Percentiles rank a stretch among this genome's conserved stretches.
Evolutionary conservation across 805 yeast species (phyloP).

Genomic region (Candida corydali): DNA sequence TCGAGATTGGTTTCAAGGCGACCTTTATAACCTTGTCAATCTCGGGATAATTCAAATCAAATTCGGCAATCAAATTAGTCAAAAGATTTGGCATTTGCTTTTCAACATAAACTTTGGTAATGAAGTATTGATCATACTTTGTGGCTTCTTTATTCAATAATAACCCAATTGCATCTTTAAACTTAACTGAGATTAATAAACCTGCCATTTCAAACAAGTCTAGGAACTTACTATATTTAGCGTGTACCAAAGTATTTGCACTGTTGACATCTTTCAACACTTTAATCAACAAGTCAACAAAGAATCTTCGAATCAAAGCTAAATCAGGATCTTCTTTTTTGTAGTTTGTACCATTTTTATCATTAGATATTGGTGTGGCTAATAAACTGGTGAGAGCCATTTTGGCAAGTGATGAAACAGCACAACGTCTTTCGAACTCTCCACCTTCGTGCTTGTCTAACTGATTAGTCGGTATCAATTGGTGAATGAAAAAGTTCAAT

Average conservation of each 20-base stretch:
- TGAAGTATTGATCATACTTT: conserved; percentile 57
- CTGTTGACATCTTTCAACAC: conserved; percentile 49
- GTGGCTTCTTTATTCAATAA: conserved; percentile 45
- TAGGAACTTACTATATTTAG: conserved; percentile 51
- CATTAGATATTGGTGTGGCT: conserved; percentile 52
- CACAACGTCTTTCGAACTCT: conserved; percentile 47
- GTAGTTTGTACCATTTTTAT: conserved; percentile 40
- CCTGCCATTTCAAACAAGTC: conserved; percentile 50
- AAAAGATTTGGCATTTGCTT: conserved; percentile 56
- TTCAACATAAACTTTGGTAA: conserved; percentile 67
- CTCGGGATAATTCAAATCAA: conserved; percentile 73
- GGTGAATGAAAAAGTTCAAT: conserved; percentile 71
- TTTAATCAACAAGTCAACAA: conserved; percentile 63
- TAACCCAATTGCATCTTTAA: conserved; percentile 39
- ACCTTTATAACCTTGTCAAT: conserved; percentile 56
- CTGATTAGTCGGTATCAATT: conserved; percentile 57
- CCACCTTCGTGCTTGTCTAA: conserved; percentile 32
- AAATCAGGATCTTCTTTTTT: conserved; percentile 63
- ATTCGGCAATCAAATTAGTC: conserved; percentile 53
- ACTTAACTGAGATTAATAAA: conserved; percentile 39
- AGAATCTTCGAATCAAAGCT: conserved; percentile 67
- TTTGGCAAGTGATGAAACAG: conserved; percentile 60
- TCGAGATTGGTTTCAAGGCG: conserved; percentile 55
- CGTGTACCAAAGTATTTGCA: conserved; percentile 26
- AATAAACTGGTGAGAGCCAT: conserved; percentile 60